Base-by-base conservation (phyloP, 345 rosid genomes). In the Eucalyptus microcorys region DNA sequence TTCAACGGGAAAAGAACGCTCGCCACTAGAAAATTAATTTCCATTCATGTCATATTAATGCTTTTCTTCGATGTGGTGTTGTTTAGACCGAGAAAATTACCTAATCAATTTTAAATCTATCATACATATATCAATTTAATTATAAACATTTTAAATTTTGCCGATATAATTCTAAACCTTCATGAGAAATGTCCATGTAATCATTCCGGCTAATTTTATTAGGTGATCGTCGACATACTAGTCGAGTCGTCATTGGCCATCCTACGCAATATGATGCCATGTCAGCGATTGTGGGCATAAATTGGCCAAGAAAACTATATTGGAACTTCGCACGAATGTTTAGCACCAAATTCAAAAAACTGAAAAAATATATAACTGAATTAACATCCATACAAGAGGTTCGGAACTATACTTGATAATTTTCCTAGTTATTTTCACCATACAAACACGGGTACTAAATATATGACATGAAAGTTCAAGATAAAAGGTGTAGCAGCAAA, bases 61-160 rank as follows among this genome's bases (percentile, higher is more conserved):
- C 7, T 59, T 59, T 59, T 59, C 10, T 52, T 59, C 12, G 7
- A 30, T 7, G 68, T 6, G n/a, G 68, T 61, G 68, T 30, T 13
- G 34, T 61, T 30, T 30, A 27, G 7, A 30, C 16, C 8, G 1
- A 61, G 68, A 61, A 30, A 61, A 61, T 3, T 30, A 30, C 16
- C 1, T 8, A 2, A 34, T 17, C 0, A 24, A 10, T 7, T 15
- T 32, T n/a, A 64, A 64, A 64, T 14, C 3, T 64, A 7, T 64
- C 1, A 64, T 4, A 14, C 0, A 0, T 0, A n/a, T 64, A 32
- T 64, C 21, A n/a, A n/a, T 64, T 1, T 3, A 14, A 0, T n/a
- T 3, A 13, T n/a, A 7, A 64, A 4, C 3, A 4, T 64, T n/a
- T 64, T 7, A 14, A 14, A 14, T 64, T 64, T 64, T 4, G 1